These are phyloP conservation scores for Lachnellula cervina DNA, from an alignment of 2,329 filamentous ascomycete species.

Conservation along the genomic window DNA sequence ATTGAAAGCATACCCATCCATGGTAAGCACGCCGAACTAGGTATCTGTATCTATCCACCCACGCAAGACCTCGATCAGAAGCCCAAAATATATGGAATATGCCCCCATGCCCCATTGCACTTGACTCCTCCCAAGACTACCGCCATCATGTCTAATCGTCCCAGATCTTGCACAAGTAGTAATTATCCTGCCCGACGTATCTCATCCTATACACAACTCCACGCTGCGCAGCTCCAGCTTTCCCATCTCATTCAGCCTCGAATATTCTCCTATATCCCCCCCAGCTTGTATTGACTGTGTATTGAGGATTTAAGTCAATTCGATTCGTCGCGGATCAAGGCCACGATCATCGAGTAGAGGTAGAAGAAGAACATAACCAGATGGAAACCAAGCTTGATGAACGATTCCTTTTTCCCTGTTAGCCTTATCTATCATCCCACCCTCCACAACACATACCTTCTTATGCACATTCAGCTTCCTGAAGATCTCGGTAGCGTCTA, in stretches of 20 bases:
- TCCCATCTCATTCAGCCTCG: background rate
- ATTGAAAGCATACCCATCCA: conserved; percentile 18
- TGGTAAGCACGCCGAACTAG: conserved; percentile 13
- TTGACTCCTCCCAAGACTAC: conserved; percentile 17
- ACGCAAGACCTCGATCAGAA: conserved; percentile 16
- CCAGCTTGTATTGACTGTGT: conserved; percentile 19
- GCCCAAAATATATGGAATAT: conserved; percentile 15
- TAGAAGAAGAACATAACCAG: conserved; percentile 99
- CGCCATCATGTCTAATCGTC: conserved; percentile 22
- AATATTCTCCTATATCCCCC: conserved; percentile 13
- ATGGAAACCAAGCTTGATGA: conserved; percentile 98
- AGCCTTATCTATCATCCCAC: conserved; percentile 4
- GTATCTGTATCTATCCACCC: conserved; percentile 25
- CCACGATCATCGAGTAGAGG: conserved; percentile 73
- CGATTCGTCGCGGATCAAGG: conserved; percentile 91
- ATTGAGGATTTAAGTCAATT: conserved; percentile 51
- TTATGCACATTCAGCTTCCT: conserved; percentile 98
- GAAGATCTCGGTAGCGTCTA: conserved; percentile 99
- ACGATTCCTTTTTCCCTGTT: conserved; percentile 71
- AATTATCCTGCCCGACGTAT: conserved; percentile 21
- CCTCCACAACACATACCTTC: conserved; percentile 58
- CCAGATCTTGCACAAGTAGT: conserved; percentile 15
- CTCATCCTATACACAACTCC: conserved; percentile 10
- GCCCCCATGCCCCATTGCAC: conserved; percentile 13
- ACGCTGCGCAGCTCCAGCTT: background rate